phyloP scores from a whole-genome alignment of 169 alveolate species.

The Pseudocohnilembus persalinus region DNA sequence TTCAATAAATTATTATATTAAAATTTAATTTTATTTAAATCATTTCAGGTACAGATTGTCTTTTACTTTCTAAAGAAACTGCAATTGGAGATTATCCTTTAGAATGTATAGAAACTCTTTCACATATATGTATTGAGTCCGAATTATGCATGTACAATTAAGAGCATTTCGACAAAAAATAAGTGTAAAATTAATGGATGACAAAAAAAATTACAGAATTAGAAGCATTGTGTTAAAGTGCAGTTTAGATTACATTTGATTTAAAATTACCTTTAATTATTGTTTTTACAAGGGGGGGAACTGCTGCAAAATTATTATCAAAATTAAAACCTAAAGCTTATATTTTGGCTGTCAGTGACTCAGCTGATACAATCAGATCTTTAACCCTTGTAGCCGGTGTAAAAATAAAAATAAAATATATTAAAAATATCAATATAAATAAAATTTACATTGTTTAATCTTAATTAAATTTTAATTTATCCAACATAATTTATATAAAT shows the following conservation, averaged over 20 bases:
- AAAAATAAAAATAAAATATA: too few relatives aligned
- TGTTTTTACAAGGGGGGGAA: slow-evolving; percentile 96
- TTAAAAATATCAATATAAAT: too few relatives aligned
- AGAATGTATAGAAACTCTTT: slow-evolving; percentile 77
- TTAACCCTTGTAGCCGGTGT: slow-evolving; percentile 92
- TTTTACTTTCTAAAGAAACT: slow-evolving; percentile 94
- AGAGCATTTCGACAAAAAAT: not conserved
- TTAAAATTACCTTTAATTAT: slow-evolving; percentile 89
- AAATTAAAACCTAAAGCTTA: slow-evolving; percentile 94
- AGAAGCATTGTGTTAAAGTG: slow-evolving; percentile 90
- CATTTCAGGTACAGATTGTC: slow-evolving; percentile 96
- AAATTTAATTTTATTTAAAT: too few relatives aligned
- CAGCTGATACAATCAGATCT: slow-evolving; percentile 86
- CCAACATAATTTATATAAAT: too few relatives aligned
- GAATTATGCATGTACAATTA: slow-evolving; percentile 84
- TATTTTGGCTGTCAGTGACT: slow-evolving; percentile 91
- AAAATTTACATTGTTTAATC: too few relatives aligned
- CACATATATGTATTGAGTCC: slow-evolving; percentile 85
- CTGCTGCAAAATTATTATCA: slow-evolving; percentile 94
- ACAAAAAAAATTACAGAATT: slow-evolving; percentile 82
- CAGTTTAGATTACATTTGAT: slow-evolving; percentile 87
- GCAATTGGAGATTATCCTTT: slow-evolving; percentile 89
- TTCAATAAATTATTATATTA: too few relatives aligned
- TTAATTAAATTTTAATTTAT: too few relatives aligned
- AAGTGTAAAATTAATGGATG: slow-evolving; percentile 83